Percentiles rank a stretch among this genome's conserved stretches.
These are phyloP conservation scores for Citrus mangshanensis DNA, from an alignment of 345 rosid genomes.

Conservation along the genomic window DNA sequence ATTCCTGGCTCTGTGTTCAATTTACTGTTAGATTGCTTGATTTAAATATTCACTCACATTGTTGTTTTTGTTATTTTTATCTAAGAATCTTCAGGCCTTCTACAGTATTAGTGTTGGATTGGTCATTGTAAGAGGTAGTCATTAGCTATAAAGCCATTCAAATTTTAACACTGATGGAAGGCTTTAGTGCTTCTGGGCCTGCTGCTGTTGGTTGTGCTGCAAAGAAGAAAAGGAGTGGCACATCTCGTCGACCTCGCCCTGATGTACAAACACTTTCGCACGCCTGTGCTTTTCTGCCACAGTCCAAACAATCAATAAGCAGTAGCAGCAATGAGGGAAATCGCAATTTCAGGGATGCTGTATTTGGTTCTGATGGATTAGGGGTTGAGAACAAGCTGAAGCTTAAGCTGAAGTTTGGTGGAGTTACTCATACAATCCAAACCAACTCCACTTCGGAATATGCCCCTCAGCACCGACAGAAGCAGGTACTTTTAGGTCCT, in stretches of 20 bases:
- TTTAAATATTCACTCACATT: background rate
- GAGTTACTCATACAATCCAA: conserved; percentile 48
- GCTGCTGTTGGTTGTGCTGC: conserved; percentile 28
- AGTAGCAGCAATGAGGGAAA: conserved; percentile 32
- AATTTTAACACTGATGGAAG: conserved; percentile 39
- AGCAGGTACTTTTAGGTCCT: conserved; percentile 10
- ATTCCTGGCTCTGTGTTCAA: background rate
- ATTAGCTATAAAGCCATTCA: background rate
- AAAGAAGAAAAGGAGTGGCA: conserved; percentile 54
- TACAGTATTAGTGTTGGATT: conserved; percentile 2
- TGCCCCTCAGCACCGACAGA: conserved; percentile 21
- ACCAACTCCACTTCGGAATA: conserved; percentile 33
- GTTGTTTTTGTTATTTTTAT: background rate
- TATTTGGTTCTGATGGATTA: conserved; percentile 26
- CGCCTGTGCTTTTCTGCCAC: conserved; percentile 24
- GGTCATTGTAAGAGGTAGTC: background rate
- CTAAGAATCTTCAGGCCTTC: conserved; percentile 7
- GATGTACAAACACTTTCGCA: conserved; percentile 20
- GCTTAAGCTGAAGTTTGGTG: conserved; percentile 64
- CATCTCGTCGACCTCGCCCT: conserved; percentile 44
- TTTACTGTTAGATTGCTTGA: background rate
- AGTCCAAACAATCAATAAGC: conserved; percentile 23
- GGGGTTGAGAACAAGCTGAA: conserved; percentile 53
- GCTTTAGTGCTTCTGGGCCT: conserved; percentile 25
- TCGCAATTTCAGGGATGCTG: conserved; percentile 20